Conservation (phyloP, 495 filamentous ascomycete genomes). For the Penicillium coffeae region DNA sequence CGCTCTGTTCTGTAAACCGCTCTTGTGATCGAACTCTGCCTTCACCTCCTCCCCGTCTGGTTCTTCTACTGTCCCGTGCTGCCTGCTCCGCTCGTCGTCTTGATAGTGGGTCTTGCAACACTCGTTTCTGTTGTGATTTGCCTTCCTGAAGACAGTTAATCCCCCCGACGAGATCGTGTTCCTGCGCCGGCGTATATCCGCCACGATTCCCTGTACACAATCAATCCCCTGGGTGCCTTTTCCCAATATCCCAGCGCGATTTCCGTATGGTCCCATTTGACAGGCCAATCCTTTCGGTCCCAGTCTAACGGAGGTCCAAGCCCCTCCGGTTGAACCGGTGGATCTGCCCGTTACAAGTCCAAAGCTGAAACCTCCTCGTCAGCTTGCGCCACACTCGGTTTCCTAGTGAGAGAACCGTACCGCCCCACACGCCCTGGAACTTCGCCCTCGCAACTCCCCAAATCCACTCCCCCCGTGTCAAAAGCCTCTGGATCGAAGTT, state of each 20-base stretch:
- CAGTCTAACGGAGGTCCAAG: slow-evolving; percentile 18
- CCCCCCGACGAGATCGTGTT: neutral
- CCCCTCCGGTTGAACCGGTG: slow-evolving; percentile 9
- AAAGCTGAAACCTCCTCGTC: slow-evolving; percentile 43
- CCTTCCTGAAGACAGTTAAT: neutral
- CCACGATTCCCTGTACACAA: slow-evolving; percentile 12
- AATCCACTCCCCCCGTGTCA: slow-evolving; percentile 8
- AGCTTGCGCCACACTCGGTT: slow-evolving; percentile 50
- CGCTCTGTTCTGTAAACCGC: neutral
- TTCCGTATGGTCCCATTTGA: slow-evolving; percentile 9
- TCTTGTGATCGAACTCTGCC: neutral
- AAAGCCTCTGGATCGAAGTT: slow-evolving; percentile 17
- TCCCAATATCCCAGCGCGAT: slow-evolving; percentile 17
- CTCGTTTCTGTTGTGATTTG: neutral
- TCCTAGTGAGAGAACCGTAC: slow-evolving; percentile 25
- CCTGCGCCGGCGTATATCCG: neutral
- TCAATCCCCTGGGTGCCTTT: slow-evolving; percentile 11
- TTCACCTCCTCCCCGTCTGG: neutral
- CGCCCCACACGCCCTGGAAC: slow-evolving; percentile 41
- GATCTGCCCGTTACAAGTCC: slow-evolving; percentile 18
- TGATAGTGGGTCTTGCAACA: neutral
- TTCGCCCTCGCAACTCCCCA: slow-evolving; percentile 13
- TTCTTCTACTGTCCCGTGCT: neutral
- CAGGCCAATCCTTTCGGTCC: slow-evolving; percentile 16
- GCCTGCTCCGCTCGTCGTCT: neutral